phyloP scores from a whole-genome alignment of 352 stramenopile species.

The Pythium insidiosum region DNA sequence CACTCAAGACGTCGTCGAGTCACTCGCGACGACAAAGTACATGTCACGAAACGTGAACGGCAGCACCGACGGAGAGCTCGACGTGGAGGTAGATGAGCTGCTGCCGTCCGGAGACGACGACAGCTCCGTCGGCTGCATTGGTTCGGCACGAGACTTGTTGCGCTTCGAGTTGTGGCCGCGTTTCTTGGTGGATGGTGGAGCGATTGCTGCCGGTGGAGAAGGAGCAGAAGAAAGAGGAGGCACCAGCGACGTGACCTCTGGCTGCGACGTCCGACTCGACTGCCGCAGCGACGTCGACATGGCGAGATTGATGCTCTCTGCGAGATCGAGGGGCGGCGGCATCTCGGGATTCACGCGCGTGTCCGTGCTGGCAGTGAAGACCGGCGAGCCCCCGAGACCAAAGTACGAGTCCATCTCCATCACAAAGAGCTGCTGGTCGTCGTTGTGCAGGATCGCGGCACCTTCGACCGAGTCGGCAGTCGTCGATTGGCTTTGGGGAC shows the following conservation, averaged over 20 bases:
- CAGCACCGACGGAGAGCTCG: conserved; percentile 25
- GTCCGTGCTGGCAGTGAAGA: conserved; percentile 48
- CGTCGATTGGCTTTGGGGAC: no score
- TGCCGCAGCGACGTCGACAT: conserved; percentile 55
- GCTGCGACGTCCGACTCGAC: conserved; percentile 11
- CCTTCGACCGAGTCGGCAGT: conserved; percentile 20
- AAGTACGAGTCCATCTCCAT: conserved; percentile 87
- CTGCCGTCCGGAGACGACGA: conserved; percentile 5
- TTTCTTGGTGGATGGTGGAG: no score
- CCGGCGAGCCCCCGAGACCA: conserved; percentile 65
- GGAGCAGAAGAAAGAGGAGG: no score
- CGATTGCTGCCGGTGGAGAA: no score
- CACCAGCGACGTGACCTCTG: conserved; percentile 7
- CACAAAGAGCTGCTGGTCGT: conserved; percentile 73
- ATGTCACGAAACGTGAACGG: conserved; percentile 80
- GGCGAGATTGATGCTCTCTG: conserved; percentile 68
- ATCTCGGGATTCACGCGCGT: conserved; percentile 27
- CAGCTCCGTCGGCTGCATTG: no score
- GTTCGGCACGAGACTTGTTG: no score
- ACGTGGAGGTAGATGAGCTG: conserved; percentile 17
- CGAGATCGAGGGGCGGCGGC: conserved; percentile 52
- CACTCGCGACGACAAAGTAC: conserved; percentile 60
- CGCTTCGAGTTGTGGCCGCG: no score
- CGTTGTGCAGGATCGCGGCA: conserved; percentile 37
- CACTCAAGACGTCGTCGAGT: no score